Evolutionary conservation across 2,329 filamentous ascomycete species (phyloP).

Genomic region (Arthrinium phaeospermum): DNA sequence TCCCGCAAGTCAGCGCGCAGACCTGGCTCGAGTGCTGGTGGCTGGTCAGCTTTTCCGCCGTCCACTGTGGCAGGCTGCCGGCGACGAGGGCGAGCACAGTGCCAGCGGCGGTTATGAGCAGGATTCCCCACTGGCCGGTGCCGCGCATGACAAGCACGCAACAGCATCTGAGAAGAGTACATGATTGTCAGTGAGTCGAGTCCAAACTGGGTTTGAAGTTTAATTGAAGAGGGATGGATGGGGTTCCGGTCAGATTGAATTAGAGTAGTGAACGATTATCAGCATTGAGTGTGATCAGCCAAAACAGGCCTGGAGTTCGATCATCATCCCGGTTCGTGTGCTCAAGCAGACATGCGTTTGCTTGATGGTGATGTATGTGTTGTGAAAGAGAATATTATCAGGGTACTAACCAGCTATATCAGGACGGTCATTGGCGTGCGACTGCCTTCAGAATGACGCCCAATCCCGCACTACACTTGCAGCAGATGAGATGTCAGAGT

Average conservation of each 20-base stretch:
- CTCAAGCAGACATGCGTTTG: neutral
- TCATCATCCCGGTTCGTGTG: conserved; percentile 4
- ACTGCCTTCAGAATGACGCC: neutral
- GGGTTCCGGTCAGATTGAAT: neutral
- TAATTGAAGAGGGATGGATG: neutral
- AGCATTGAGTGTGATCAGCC: conserved; percentile 5
- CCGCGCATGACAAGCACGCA: neutral
- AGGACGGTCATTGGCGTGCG: neutral
- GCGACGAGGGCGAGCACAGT: no score
- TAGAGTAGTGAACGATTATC: conserved; percentile 15
- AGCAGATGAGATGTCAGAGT: neutral
- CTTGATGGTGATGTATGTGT: neutral
- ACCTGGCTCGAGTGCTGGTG: no score
- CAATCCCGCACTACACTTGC: neutral
- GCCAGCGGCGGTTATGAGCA: no score
- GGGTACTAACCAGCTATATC: neutral
- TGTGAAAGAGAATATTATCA: no score
- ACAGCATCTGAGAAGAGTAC: neutral
- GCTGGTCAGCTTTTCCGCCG: no score
- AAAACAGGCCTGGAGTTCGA: conserved; percentile 10
- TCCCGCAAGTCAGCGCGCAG: no score
- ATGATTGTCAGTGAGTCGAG: neutral
- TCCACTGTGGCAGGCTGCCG: no score
- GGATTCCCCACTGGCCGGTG: neutral
- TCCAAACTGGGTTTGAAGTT: neutral